Conservation (phyloP, 176 grass and related monocot genomes). For the Olyra latifolia region DNA sequence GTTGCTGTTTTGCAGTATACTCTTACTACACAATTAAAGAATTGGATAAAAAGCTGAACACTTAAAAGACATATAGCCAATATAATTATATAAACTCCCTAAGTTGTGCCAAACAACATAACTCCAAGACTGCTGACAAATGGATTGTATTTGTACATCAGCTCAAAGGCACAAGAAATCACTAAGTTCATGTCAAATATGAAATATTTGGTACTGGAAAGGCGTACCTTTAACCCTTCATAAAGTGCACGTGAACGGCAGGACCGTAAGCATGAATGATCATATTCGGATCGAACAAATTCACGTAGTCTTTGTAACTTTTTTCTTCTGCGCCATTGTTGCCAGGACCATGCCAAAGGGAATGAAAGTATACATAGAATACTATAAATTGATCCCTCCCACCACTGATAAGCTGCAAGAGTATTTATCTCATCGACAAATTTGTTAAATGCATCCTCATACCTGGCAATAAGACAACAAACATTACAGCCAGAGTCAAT, state of each 20-base stretch:
- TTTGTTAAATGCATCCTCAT: constrained; percentile 93
- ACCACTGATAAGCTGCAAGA: constrained; percentile 95
- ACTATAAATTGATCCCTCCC: constrained; percentile 87
- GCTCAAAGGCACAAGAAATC: background rate
- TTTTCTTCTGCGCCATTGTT: constrained; percentile 90
- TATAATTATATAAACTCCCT: too few species aligned
- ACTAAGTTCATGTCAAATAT: background rate
- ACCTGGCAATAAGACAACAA: constrained; percentile 41
- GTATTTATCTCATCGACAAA: constrained; percentile 96
- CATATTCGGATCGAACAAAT: constrained; percentile 97
- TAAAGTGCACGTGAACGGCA: constrained; percentile 96
- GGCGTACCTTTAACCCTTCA: constrained; percentile 91
- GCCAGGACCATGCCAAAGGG: constrained; percentile 96
- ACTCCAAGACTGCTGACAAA: background rate
- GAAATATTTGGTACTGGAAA: background rate
- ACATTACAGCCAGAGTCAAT: background rate
- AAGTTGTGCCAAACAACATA: background rate
- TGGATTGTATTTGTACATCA: background rate
- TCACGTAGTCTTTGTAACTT: constrained; percentile 84
- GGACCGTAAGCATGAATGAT: constrained; percentile 92
- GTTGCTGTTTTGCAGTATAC: background rate
- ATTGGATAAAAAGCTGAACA: constrained; percentile 22
- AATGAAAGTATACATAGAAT: constrained; percentile 76
- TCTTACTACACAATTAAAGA: constrained; percentile 11
- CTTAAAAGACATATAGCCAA: background rate